phyloP scores from a whole-genome alignment of 2,329 filamentous ascomycete species.

The Cercospora zeina region DNA sequence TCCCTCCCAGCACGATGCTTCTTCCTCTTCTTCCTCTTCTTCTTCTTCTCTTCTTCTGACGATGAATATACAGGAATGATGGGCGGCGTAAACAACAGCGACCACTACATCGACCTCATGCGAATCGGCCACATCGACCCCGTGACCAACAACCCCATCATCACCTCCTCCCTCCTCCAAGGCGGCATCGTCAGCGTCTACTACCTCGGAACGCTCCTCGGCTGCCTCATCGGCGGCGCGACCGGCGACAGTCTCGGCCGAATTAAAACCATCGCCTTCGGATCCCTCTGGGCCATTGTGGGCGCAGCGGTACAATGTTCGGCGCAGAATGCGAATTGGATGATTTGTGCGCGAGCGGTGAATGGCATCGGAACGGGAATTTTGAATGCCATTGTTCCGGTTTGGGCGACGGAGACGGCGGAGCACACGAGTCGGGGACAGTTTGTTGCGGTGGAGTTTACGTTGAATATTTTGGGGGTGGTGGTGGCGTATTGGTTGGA shows the following conservation, averaged over 20 bases:
- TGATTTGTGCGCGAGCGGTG: constrained; percentile 46
- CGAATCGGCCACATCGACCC: constrained; percentile 59
- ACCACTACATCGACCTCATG: constrained; percentile 65
- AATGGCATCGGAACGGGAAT: constrained; percentile 64
- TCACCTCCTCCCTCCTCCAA: constrained; percentile 61
- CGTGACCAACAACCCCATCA: constrained; percentile 47
- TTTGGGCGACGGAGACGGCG: constrained; percentile 70
- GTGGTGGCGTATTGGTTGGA: constrained; percentile 46
- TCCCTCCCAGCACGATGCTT: too few relatives aligned
- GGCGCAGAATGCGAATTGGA: constrained; percentile 66
- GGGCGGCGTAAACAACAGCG: constrained; percentile 66
- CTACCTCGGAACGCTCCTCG: constrained; percentile 64
- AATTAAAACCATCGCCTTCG: constrained; percentile 63
- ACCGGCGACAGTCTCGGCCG: constrained; percentile 63
- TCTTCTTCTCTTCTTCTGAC: too few relatives aligned
- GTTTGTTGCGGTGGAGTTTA: constrained; percentile 58
- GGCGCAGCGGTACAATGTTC: constrained; percentile 66
- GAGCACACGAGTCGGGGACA: constrained; percentile 66
- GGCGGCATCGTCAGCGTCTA: constrained; percentile 62
- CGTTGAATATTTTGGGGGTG: constrained; percentile 70
- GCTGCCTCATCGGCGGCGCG: constrained; percentile 63
- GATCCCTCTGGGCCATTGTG: constrained; percentile 47
- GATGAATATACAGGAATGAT: constrained; percentile 46
- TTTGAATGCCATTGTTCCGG: constrained; percentile 68
- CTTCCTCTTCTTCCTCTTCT: neutral